These are phyloP conservation scores for Ceratobasidium theobromae DNA, from an alignment of 1,284 basidiomycete genomes.

Conservation along the genomic window DNA sequence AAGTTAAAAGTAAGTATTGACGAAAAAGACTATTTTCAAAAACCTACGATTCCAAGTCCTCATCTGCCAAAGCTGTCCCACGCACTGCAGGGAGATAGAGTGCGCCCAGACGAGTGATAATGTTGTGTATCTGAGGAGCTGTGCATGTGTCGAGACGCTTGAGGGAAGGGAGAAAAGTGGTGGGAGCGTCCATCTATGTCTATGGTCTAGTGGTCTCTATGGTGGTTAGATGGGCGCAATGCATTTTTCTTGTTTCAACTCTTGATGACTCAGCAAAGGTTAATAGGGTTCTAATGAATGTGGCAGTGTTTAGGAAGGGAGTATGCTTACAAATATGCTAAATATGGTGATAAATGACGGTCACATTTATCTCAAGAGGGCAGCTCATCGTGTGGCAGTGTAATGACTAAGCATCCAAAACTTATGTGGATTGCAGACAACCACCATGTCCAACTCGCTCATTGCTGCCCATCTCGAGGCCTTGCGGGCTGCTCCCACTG, in stretches of 20 bases:
- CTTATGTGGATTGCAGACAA: constrained; percentile 1
- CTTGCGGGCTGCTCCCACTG: constrained; percentile 68
- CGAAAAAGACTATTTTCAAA: neutral
- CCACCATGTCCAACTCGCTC: constrained; percentile 27
- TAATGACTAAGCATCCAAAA: neutral
- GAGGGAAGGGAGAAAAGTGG: constrained; percentile 39
- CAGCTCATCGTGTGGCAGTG: neutral
- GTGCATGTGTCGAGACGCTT: constrained; percentile 37
- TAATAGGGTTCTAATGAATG: constrained; percentile 10
- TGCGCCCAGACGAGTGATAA: constrained; percentile 40
- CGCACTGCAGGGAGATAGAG: constrained; percentile 47
- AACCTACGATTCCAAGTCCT: constrained; percentile 29
- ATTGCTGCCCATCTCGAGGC: constrained; percentile 50
- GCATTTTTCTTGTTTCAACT: constrained; percentile 33
- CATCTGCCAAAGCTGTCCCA: constrained; percentile 40
- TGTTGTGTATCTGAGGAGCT: constrained; percentile 35
- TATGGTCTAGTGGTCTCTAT: constrained; percentile 25
- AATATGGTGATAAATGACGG: no score
- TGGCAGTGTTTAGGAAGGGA: no score
- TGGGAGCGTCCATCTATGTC: constrained; percentile 37
- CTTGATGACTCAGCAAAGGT: constrained; percentile 6
- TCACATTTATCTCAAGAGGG: no score
- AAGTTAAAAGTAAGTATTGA: neutral
- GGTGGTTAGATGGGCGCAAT: constrained; percentile 23
- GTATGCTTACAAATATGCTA: neutral